A percentile compares a stretch with the other conserved stretches of the same genome.
Evolutionary conservation across 345 rosid genomes (phyloP).

Genomic region (Raphanus sativus): DNA sequence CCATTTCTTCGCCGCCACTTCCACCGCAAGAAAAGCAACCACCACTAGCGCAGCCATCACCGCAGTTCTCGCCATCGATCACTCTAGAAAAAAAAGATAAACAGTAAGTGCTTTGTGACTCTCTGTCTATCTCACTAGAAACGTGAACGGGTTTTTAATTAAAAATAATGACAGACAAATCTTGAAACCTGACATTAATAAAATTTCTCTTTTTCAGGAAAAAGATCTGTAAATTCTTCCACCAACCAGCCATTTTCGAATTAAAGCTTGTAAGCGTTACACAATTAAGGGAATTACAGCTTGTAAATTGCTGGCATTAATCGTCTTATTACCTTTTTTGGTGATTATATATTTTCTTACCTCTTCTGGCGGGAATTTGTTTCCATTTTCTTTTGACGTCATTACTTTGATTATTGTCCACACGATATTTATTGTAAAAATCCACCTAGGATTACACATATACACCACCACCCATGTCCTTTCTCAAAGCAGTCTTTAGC

Average conservation of each 20-base stretch:
- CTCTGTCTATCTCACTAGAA: constrained; percentile 25
- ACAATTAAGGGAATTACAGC: neutral
- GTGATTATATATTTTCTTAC: neutral
- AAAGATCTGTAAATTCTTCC: constrained; percentile 19
- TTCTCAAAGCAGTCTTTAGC: neutral
- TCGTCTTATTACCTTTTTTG: neutral
- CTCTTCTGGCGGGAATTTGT: neutral
- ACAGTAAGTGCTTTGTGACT: constrained; percentile 19
- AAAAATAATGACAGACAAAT: neutral
- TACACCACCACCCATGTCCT: neutral
- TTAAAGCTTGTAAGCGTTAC: neutral
- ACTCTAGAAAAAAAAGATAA: neutral
- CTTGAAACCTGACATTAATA: neutral
- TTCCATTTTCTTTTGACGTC: neutral
- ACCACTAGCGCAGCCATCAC: constrained; percentile 34
- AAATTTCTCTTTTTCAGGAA: neutral
- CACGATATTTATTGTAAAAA: neutral
- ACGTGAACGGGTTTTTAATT: neutral
- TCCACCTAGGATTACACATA: neutral
- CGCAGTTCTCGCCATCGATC: constrained; percentile 33
- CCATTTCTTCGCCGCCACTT: constrained; percentile 57
- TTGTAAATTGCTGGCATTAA: neutral
- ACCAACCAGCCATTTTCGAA: too few species aligned
- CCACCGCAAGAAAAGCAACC: constrained; percentile 38
- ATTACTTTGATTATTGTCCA: neutral